Evolutionary conservation across 345 rosid genomes (phyloP).

Genomic region (Pistacia integerrima): DNA sequence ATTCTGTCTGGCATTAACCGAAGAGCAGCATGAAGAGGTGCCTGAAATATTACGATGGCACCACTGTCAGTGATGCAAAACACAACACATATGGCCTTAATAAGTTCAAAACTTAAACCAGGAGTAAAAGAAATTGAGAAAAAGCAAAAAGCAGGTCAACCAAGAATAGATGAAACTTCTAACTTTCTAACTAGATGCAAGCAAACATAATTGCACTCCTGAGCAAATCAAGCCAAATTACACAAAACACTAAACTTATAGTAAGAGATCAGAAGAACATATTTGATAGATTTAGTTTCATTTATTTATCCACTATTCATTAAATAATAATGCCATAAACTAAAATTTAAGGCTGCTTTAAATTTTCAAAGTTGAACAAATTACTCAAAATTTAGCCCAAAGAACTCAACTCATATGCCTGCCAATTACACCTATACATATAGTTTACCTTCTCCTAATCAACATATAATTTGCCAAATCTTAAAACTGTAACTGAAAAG

Average conservation of each 20-base stretch:
- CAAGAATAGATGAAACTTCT: background rate
- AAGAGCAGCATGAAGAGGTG: constrained; percentile 57
- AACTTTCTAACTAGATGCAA: background rate
- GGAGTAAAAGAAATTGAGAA: constrained; percentile 1
- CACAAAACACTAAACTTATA: background rate
- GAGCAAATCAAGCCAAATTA: background rate
- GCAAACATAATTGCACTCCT: background rate
- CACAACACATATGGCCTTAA: background rate
- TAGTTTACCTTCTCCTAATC: background rate
- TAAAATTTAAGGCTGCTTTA: background rate
- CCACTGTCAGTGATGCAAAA: constrained; percentile 1
- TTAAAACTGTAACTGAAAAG: background rate
- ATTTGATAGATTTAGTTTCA: background rate
- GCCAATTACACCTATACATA: background rate
- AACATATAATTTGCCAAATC: background rate
- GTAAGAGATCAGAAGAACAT: background rate
- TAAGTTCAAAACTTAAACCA: constrained; percentile 3
- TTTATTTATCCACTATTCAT: background rate
- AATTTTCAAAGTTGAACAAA: background rate
- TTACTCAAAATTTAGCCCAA: background rate
- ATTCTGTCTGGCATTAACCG: constrained; percentile 41
- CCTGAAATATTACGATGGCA: constrained; percentile 39
- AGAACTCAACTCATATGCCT: background rate
- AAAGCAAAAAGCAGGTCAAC: no score
- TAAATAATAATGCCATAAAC: background rate